Conservation (phyloP, 768 basidiomycete genomes). For the Nidularia sp. region DNA sequence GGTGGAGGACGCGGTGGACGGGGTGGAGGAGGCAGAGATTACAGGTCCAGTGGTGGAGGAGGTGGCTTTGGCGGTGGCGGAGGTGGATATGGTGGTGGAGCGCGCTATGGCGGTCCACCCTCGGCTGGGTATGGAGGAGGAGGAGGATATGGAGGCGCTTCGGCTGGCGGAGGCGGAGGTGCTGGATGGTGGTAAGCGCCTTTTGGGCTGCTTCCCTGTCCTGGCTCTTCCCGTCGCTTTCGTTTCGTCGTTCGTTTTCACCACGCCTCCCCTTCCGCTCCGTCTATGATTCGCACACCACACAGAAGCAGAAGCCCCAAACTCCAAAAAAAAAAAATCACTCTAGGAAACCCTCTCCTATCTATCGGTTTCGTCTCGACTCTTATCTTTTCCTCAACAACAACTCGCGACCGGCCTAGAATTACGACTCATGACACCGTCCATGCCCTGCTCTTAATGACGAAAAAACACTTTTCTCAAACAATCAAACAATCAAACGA, state of each 20-base stretch:
- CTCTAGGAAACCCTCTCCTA: background rate
- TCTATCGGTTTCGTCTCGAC: background rate
- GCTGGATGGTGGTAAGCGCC: slow-evolving; percentile 39
- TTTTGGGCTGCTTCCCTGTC: slow-evolving; percentile 6
- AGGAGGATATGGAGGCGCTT: slow-evolving; percentile 19
- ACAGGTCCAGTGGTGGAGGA: slow-evolving; percentile 16
- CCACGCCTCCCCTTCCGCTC: slow-evolving; percentile 2
- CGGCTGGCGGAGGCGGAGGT: slow-evolving; percentile 18
- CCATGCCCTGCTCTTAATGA: slow-evolving; percentile 58
- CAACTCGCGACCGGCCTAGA: slow-evolving; percentile 25
- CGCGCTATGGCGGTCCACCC: slow-evolving; percentile 20
- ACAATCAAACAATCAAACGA: slow-evolving; percentile 36
- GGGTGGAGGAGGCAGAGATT: slow-evolving; percentile 25
- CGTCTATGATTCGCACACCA: background rate
- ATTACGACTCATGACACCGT: slow-evolving; percentile 7
- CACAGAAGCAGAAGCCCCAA: slow-evolving; percentile 3
- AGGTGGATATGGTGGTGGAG: slow-evolving; percentile 23
- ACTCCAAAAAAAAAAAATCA: background rate
- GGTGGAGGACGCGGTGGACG: slow-evolving; percentile 39
- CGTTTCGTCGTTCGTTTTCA: too few relatives aligned
- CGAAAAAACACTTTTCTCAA: slow-evolving; percentile 10
- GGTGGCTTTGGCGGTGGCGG: slow-evolving; percentile 13
- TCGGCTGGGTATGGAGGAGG: slow-evolving; percentile 21
- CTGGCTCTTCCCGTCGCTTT: slow-evolving; percentile 6
- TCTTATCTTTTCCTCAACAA: slow-evolving; percentile 23